Evolutionary conservation across 805 yeast genomes (phyloP).

Genomic region (Dipodascus geniculatus): DNA sequence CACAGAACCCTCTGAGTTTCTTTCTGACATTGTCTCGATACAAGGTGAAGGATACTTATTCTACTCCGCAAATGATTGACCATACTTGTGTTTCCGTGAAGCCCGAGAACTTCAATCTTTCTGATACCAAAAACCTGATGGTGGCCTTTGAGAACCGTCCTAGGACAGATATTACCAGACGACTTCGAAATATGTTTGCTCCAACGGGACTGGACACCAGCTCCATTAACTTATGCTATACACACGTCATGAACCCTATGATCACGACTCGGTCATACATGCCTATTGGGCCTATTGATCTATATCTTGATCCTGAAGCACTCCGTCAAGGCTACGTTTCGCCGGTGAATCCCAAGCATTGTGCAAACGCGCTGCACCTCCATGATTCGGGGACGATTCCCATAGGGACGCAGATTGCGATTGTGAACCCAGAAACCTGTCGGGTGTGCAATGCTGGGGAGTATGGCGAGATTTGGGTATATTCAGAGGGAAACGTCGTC

Average conservation of each 20-base stretch:
- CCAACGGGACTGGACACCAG: slow-evolving; percentile 53
- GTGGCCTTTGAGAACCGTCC: slow-evolving; percentile 71
- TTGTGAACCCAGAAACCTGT: slow-evolving; percentile 88
- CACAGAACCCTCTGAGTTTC: slow-evolving; percentile 60
- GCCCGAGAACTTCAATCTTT: slow-evolving; percentile 50
- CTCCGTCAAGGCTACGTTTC: slow-evolving; percentile 82
- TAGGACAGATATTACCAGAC: slow-evolving; percentile 40
- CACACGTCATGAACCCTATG: slow-evolving; percentile 71
- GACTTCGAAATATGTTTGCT: slow-evolving; percentile 50
- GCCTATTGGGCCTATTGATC: slow-evolving; percentile 76
- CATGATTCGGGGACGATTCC: slow-evolving; percentile 97
- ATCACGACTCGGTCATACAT: slow-evolving; percentile 77
- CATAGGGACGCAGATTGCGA: slow-evolving; percentile 83
- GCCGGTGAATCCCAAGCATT: slow-evolving; percentile 61
- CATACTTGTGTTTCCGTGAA: slow-evolving; percentile 53
- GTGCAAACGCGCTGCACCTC: slow-evolving; percentile 57
- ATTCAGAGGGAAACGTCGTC: slow-evolving; percentile 70
- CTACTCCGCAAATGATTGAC: slow-evolving; percentile 72
- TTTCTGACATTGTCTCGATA: slow-evolving; percentile 59
- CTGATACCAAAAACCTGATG: slow-evolving; percentile 69
- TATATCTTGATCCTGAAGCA: slow-evolving; percentile 79
- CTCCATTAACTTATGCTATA: slow-evolving; percentile 66
- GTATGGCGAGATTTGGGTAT: slow-evolving; percentile 94
- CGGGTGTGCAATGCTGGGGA: slow-evolving; percentile 77
- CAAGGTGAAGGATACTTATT: slow-evolving; percentile 75